Percentiles rank a stretch among this genome's conserved stretches.
Conservation (phyloP, 2,329 filamentous ascomycete genomes). For the Fusarium albosuccineum region DNA sequence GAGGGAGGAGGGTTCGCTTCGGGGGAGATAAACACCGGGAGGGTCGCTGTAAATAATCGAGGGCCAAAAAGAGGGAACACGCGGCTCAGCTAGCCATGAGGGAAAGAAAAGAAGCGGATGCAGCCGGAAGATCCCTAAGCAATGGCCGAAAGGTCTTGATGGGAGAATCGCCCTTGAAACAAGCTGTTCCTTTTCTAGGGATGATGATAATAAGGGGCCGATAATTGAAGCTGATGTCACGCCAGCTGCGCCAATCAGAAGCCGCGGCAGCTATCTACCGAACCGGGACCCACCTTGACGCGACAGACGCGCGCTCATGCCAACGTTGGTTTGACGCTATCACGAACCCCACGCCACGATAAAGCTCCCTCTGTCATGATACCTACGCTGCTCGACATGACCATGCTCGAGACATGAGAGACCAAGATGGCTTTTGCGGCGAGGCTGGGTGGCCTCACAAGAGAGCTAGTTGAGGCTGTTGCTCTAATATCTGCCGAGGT, state of each 20-base stretch:
- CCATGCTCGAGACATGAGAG: slow-evolving; percentile 31
- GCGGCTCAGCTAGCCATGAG: slow-evolving; percentile 39
- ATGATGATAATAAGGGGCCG: slow-evolving; percentile 37
- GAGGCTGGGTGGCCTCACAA: slow-evolving; percentile 72
- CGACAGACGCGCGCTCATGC: slow-evolving; percentile 42
- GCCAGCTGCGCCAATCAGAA: slow-evolving; percentile 36
- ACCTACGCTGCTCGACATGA: slow-evolving; percentile 25
- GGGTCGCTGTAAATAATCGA: slow-evolving; percentile 12
- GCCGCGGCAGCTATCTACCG: slow-evolving; percentile 5
- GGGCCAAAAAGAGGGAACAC: slow-evolving; percentile 23
- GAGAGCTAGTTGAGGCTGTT: slow-evolving; percentile 77
- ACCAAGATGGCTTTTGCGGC: slow-evolving; percentile 77
- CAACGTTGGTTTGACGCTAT: neutral
- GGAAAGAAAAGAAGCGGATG: neutral
- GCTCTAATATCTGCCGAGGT: slow-evolving; percentile 68
- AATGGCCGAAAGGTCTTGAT: neutral
- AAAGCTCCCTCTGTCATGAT: slow-evolving; percentile 32
- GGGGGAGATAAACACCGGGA: slow-evolving; percentile 4
- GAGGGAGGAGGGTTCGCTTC: slow-evolving; percentile 9
- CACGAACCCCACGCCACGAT: slow-evolving; percentile 28
- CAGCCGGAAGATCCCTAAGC: neutral
- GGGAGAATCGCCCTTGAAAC: neutral
- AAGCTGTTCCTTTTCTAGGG: slow-evolving; percentile 1
- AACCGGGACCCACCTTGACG: slow-evolving; percentile 37
- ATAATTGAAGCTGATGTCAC: slow-evolving; percentile 42